Conservation (phyloP, 139 green algal genomes). For the Picochlorum costavermella region DNA sequence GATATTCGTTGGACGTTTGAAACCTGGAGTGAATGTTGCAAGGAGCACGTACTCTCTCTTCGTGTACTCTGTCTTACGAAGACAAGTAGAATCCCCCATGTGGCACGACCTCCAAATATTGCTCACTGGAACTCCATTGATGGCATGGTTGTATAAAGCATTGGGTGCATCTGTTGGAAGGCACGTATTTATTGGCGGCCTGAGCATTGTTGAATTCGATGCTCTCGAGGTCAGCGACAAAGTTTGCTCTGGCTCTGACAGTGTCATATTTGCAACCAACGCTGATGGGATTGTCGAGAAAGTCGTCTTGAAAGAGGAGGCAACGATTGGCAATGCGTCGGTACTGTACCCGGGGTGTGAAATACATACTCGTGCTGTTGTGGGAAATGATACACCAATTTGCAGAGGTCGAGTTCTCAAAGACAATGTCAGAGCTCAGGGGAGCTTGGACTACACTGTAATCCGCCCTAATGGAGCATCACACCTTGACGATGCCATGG, state of each 20-base stretch:
- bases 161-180: conserved; percentile 25
- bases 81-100: no score
- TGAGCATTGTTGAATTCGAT: conserved; percentile 12
- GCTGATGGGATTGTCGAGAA: neutral
- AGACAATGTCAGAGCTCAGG: neutral
- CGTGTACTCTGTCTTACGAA: no score
- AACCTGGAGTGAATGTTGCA: neutral
- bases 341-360: conserved; percentile 2
- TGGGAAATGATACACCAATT: conserved; percentile 4
- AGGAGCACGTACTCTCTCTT: neutral
- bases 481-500: neutral
- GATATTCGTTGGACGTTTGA: conserved; percentile 4
- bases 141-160: conserved; percentile 7
- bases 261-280: conserved; percentile 6
- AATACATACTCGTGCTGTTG: neutral
- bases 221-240: conserved; percentile 7
- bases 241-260: neutral
- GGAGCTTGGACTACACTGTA: no score
- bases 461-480: no score
- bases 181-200: conserved; percentile 15
- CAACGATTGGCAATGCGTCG: conserved; percentile 3
- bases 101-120: conserved; percentile 1
- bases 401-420: conserved; percentile 1
- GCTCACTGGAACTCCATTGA: neutral
- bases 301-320: neutral